Evolutionary conservation across 177 flowering plant species (phyloP).

Genomic region (Telopea speciosissima): DNA sequence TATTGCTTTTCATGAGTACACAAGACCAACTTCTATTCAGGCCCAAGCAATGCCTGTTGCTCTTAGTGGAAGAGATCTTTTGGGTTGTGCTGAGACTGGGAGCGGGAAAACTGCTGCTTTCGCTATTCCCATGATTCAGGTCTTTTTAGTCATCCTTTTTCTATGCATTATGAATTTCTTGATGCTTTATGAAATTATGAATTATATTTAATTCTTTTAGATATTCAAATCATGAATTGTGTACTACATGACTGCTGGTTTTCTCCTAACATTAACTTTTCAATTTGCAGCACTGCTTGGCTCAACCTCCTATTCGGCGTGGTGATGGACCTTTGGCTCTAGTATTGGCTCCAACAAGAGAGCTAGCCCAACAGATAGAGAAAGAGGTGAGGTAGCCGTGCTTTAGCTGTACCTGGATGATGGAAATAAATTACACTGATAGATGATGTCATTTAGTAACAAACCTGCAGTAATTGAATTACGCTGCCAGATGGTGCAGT

Average conservation of each 20-base stretch:
- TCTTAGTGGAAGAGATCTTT: slow-evolving; percentile 53
- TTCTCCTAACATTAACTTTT: not conserved
- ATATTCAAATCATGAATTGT: too few species aligned
- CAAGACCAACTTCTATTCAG: slow-evolving; percentile 56
- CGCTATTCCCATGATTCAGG: slow-evolving; percentile 65
- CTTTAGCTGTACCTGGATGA: not conserved
- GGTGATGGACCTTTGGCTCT: slow-evolving; percentile 64
- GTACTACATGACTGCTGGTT: too few species aligned
- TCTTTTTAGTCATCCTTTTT: slow-evolving; percentile 5
- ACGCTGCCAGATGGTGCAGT: too few species aligned
- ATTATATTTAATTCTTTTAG: too few species aligned
- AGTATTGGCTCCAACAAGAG: slow-evolving; percentile 63
- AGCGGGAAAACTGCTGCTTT: slow-evolving; percentile 71
- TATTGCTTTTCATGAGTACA: slow-evolving; percentile 48
- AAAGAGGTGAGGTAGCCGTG: slow-evolving; percentile 32
- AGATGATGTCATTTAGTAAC: not conserved
- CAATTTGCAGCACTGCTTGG: slow-evolving; percentile 48
- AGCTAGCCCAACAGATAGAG: slow-evolving; percentile 66
- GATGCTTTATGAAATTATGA: too few species aligned
- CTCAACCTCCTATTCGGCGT: slow-evolving; percentile 46
- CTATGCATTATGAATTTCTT: not conserved
- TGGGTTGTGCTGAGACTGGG: slow-evolving; percentile 70
- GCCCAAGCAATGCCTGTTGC: slow-evolving; percentile 68
- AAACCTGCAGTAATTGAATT: not conserved
- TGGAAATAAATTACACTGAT: not conserved